These are phyloP conservation scores for Myriosclerotinia curreyana DNA, from an alignment of 2,329 filamentous ascomycete species.

Conservation along the genomic window DNA sequence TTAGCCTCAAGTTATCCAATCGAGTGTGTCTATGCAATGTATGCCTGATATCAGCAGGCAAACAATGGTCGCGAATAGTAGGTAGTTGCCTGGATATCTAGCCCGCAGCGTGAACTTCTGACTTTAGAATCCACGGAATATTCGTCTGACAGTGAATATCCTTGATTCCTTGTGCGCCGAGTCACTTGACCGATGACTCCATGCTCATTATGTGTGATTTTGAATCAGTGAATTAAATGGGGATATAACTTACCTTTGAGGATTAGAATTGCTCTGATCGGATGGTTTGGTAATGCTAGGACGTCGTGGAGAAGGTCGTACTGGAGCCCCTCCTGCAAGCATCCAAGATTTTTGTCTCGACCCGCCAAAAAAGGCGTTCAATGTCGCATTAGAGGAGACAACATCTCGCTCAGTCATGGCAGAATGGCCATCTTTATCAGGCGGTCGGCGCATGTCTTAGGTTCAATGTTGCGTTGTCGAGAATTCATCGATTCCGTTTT, in stretches of 20 bases:
- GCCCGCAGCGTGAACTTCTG: not conserved
- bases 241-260: slow-evolving; percentile 26
- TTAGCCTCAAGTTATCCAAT: slow-evolving; percentile 17
- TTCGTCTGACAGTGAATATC: not conserved
- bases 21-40: not conserved
- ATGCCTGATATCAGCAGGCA: not conserved
- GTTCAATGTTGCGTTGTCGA: slow-evolving; percentile 15
- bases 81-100: not conserved
- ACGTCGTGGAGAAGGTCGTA: slow-evolving; percentile 37
- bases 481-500: slow-evolving; percentile 26
- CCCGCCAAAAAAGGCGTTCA: slow-evolving; percentile 39
- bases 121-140: not conserved
- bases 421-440: slow-evolving; percentile 35
- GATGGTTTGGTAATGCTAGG: slow-evolving; percentile 28
- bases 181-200: not conserved
- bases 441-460: slow-evolving; percentile 38
- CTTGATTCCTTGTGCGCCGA: not conserved
- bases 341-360: slow-evolving; percentile 40
- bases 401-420: slow-evolving; percentile 36
- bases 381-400: slow-evolving; percentile 39
- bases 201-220: not conserved
- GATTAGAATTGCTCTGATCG: slow-evolving; percentile 21
- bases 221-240: not conserved
- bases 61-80: not conserved
- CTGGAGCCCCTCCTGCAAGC: slow-evolving; percentile 31